Base-by-base conservation (phyloP, 306 rosid species). In the Acacia acuminata region DNA sequence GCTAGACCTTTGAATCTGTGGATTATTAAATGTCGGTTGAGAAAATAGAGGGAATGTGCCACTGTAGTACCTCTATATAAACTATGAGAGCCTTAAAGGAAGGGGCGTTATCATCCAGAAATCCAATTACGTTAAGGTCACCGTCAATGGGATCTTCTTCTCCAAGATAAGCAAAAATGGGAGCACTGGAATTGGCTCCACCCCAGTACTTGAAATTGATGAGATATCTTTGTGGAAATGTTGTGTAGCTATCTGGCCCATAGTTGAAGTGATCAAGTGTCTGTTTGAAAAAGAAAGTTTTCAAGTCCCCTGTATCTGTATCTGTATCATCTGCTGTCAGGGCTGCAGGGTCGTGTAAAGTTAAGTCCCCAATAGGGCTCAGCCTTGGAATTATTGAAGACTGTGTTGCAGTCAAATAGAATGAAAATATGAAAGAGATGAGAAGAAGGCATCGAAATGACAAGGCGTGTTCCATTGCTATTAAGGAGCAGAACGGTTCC, bases 211-310 rank as follows among this genome's bases (percentile, higher is more conserved):
- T 90, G 42, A 71, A 84, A 77, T 88, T 92, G 80, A 90, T 83
- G 27, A 92, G 7, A 76, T 90, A 92, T 73, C 93, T 82, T 81
- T 92, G 93, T 4, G 40, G 83, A 77, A 92, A 90, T 67, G 82
- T 88, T 20, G 64, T 51, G 90, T 85, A 92, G 81, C 96, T 88
- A 25, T 92, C 94, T 8, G 88, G 78, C 70, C 86, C 85, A 36
- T 85, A 88, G 77, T 90, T 92, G 87, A 91, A 91, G 84, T 91
- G 96, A 82, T 91, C 96, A 0, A 91, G 89, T 9, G 88, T 91
- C 82, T 91, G 96, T 30, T 78, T 78, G 79, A 71, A 89, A 75
- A 75, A 89, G 71, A 74, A 88, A 17, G 93, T 91, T 65, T 84
- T 40, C 60, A 83, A 73, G 17, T 88, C 86, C 14, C 56, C 75